Percentiles rank a stretch among this genome's conserved stretches.
These are phyloP conservation scores for Psilocybe subaeruginosa DNA, from an alignment of 768 basidiomycete genomes.

Conservation along the genomic window DNA sequence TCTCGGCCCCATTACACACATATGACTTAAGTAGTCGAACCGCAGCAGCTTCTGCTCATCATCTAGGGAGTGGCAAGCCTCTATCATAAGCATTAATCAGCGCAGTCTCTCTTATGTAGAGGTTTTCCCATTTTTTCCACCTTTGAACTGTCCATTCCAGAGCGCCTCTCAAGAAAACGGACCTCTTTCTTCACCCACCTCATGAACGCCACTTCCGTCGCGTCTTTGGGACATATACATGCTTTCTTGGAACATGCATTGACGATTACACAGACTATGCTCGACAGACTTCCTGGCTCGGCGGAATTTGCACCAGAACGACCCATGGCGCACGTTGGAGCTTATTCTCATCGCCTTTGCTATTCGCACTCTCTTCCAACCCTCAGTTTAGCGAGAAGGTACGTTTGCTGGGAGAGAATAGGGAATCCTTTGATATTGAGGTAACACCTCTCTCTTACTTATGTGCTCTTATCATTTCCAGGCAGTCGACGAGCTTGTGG, in stretches of 20 bases:
- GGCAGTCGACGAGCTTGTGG: conserved; percentile 97
- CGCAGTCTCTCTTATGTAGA: too few relatives aligned
- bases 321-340: conserved; percentile 93
- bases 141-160: too few relatives aligned
- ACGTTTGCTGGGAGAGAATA: conserved; percentile 15
- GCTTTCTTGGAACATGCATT: conserved; percentile 65
- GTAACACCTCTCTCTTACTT: neutral
- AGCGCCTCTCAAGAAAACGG: too few relatives aligned
- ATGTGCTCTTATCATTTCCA: neutral
- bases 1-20: too few relatives aligned
- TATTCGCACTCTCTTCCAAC: conserved; percentile 85
- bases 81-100: too few relatives aligned
- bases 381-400: conserved; percentile 88
- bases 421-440: neutral
- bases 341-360: conserved; percentile 87
- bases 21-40: too few relatives aligned
- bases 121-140: too few relatives aligned
- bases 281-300: conserved; percentile 80
- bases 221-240: conserved; percentile 54
- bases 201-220: conserved; percentile 34
- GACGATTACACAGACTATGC: conserved; percentile 60
- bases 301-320: conserved; percentile 94
- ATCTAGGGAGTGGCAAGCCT: too few relatives aligned
- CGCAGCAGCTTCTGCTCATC: too few relatives aligned
- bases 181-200: too few relatives aligned